phyloP scores from a whole-genome alignment of 305 asterid genomes.

The Fraxinus latifolia region DNA sequence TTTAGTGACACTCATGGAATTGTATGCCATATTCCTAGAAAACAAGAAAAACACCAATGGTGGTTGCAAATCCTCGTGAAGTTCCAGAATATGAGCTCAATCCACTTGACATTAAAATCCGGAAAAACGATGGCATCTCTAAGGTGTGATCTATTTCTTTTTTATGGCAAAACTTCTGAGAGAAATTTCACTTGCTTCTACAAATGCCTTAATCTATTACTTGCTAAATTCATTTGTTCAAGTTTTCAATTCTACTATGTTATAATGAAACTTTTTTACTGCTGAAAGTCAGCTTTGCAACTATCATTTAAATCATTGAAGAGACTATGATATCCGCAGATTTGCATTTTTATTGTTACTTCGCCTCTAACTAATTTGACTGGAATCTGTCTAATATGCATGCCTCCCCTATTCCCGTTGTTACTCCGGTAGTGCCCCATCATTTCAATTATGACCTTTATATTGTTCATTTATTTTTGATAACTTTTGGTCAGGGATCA shows the following conservation, averaged over 20 bases:
- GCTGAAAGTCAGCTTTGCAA: not conserved
- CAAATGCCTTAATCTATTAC: not conserved
- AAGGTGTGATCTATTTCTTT: constrained; percentile 49
- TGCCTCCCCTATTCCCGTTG: not conserved
- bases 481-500: constrained; percentile 55
- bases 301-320: not conserved
- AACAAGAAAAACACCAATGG: constrained; percentile 94
- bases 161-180: not conserved
- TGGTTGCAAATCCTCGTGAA: constrained; percentile 90
- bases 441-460: not conserved
- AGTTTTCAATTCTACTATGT: not conserved
- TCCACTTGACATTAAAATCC: constrained; percentile 86
- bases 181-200: not conserved
- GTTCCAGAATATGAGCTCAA: constrained; percentile 97
- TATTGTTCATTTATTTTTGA: constrained; percentile 10
- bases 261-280: not conserved
- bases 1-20: constrained; percentile 25
- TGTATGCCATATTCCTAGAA: constrained; percentile 55
- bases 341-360: not conserved
- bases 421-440: not conserved
- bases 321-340: not conserved
- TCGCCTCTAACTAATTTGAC: constrained; percentile 5
- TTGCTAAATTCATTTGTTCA: not conserved
- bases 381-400: not conserved
- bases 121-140: constrained; percentile 83